Conservation (phyloP, 106 monocot genomes). For the Dendrobium catenatum region DNA sequence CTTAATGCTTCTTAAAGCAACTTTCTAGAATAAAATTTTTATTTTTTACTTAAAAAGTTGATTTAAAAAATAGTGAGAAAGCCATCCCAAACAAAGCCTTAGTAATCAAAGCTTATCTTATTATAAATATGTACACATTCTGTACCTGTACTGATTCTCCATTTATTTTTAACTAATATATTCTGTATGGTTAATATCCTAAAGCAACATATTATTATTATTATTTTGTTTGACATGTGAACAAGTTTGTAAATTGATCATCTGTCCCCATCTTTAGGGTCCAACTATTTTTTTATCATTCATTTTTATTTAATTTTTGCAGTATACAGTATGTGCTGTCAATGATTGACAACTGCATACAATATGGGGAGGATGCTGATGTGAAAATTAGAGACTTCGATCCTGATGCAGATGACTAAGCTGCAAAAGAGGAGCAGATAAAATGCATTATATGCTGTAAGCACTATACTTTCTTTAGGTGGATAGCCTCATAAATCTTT, state of each 20-base stretch:
- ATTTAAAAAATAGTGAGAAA: too few species aligned
- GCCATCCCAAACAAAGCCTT: too few species aligned
- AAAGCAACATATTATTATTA: neutral
- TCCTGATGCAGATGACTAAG: conserved; percentile 48
- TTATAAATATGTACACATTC: neutral
- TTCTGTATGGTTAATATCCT: neutral
- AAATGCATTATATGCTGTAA: too few species aligned
- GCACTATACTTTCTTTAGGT: neutral
- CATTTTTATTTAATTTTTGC: conserved; percentile 4
- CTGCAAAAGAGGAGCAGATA: neutral
- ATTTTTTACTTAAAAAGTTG: too few species aligned
- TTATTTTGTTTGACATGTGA: too few species aligned
- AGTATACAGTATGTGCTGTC: conserved; percentile 85
- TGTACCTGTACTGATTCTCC: neutral
- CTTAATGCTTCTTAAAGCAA: too few species aligned
- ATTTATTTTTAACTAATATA: neutral
- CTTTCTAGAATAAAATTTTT: too few species aligned
- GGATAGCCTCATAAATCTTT: neutral
- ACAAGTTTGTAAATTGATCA: neutral
- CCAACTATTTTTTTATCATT: neutral
- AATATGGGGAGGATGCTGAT: conserved; percentile 94
- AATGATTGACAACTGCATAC: conserved; percentile 83
- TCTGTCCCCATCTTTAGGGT: neutral
- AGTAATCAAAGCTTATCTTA: neutral
- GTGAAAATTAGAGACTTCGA: conserved; percentile 84